Evolutionary conservation across 179 eudicot species (phyloP).

Genomic region (Amaranthus tricolor): DNA sequence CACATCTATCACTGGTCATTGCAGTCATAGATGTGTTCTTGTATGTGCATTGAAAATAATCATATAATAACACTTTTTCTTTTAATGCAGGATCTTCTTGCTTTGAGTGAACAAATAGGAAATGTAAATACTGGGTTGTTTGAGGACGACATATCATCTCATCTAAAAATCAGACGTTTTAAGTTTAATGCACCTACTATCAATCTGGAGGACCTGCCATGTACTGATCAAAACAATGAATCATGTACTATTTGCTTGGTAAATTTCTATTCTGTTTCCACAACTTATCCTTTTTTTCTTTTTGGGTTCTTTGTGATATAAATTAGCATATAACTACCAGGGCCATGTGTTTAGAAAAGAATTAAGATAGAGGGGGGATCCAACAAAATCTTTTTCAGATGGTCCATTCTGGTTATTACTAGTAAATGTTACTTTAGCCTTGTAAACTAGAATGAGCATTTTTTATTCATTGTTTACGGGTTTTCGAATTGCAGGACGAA

Average conservation of each 20-base stretch:
- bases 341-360: no score
- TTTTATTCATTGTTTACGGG: background rate
- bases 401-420: no score
- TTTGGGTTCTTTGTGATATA: no score
- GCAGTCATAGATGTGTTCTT: background rate
- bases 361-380: no score
- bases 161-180: constrained; percentile 54
- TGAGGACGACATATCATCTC: constrained; percentile 52
- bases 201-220: constrained; percentile 48
- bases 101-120: constrained; percentile 87
- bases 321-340: no score
- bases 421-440: background rate
- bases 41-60: background rate
- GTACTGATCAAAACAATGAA: constrained; percentile 47
- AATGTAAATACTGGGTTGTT: constrained; percentile 72
- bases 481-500: constrained; percentile 52
- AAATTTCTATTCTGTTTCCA: background rate
- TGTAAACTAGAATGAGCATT: background rate
- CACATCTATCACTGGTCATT: background rate
- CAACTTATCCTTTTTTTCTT: background rate
- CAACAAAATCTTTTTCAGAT: no score
- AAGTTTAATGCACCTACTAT: constrained; percentile 30
- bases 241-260: constrained; percentile 93
- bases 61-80: constrained; percentile 5
- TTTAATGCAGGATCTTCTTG: constrained; percentile 82